Base-by-base conservation (phyloP, 2,329 filamentous ascomycete species). In the Cryphonectria naterciae region DNA sequence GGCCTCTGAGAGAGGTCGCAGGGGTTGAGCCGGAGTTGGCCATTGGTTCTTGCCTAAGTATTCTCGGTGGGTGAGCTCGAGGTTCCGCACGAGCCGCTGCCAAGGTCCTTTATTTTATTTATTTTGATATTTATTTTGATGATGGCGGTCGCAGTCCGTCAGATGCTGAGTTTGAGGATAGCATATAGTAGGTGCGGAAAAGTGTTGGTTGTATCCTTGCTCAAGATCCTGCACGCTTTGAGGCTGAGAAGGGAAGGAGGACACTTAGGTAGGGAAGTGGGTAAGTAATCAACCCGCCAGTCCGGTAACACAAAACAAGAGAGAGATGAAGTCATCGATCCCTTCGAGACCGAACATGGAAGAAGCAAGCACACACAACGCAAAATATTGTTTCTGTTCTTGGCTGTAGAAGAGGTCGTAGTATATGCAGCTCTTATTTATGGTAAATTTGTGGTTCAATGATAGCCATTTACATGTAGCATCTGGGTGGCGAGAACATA, bases 1-100 rank as follows among this genome's bases (percentile, higher is more conserved):
- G 74, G 58, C 66, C 78, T 77, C 78, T 82, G 78, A 80, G 71
- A 64, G 77, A 72, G 72, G 74, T 73, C 72, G 52, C 74, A 68
- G 32, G 71, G 37, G 66, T 80, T 19, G 74, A 77, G 56, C 78
- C 77, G 28, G 80, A 78, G 52, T 77, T 74, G 39, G 80, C 75
- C 80, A 83, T 83, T 35, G 58, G 3, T 39, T 35, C 17, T 10
- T 35, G 56, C 32, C 13, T 35, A n/a, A n/a, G n/a, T n/a, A 17
- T 32, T 60, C 56, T 32, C 22, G 28, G 8, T 49, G 54, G 54
- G 28, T 32, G 54, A 32, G 15, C 25, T 35, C 15, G 5, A 19
- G 28, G 2, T 32, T 32, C 54, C 54, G 11, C n/a, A 28, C 2
- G n/a, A 56, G 52, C 52, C 52, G 52, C 52, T 28, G n/a, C 11